Base-by-base conservation (phyloP, 176 grass and related monocot genomes). In the Melocanna baccifera region DNA sequence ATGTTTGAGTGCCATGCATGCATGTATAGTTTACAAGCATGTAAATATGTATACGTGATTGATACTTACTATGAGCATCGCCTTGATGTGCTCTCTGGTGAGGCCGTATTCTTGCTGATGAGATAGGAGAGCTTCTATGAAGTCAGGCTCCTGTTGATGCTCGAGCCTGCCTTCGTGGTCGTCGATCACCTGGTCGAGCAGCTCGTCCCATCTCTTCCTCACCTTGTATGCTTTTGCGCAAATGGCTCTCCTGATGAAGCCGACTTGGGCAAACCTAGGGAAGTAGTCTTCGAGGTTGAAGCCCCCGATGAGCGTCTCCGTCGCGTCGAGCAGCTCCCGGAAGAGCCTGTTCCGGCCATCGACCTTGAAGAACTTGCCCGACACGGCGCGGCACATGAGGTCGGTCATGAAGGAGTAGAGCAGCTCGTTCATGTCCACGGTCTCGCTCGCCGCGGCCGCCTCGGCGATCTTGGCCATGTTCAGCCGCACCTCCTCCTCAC, bases 141-240 rank as follows among this genome's bases (percentile, higher is more conserved):
- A 62, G 37, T 62, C 75, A 4, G 7, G 51, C 51, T 53, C 1
- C 51, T 18, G 16, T 8, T 53, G 51, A 5, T 53, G 18, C 15
- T 20, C 18, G 6, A 7, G 10, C 19, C 7, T 59, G 18, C 4
- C 56, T 6, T 26, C 67, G 39, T 87, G 87, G 18, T 55, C 73
- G 16, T 63, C 43, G 74, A 89, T 92, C 18, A 84, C 51, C 70
- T 81, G 81, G 7, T 92, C 75, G 0, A 90, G 77, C 47, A 90
- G 18, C 0, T 90, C 59, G 1, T 90, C 75, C 84, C 77, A 92
- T 63, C 22, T 56, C 77, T 19, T 56, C 39, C 43, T 53, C 73
- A 71, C 20, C 39, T 30, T 34, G 15, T 50, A 45, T 29, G 75
- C 43, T 64, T 80, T 84, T 1, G 73, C 76, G 16, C 41, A 61